Percentiles rank a stretch among this genome's conserved stretches.
Evolutionary conservation across 1,139 yeast genomes (phyloP).

Genomic region (Candida neerlandica): DNA sequence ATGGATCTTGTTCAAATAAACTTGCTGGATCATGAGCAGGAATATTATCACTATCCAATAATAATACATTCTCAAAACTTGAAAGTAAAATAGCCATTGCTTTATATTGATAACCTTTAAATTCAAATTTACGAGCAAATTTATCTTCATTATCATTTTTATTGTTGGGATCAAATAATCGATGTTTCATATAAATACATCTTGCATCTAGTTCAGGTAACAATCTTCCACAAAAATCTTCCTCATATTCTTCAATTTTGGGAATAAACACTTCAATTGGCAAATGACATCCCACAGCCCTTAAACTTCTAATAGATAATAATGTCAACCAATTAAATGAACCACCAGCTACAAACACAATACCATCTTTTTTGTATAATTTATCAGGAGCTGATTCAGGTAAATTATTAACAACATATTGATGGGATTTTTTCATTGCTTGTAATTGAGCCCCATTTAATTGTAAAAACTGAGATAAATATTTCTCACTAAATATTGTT

Average conservation of each 20-base stretch:
- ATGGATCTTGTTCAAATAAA: conserved; percentile 34
- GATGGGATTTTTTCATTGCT: conserved; percentile 50
- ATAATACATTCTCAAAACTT: conserved; percentile 73
- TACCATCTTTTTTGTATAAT: conserved; percentile 67
- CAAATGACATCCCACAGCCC: conserved; percentile 62
- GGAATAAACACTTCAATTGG: conserved; percentile 84
- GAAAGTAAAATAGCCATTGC: conserved; percentile 74
- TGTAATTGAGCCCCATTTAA: conserved; percentile 49
- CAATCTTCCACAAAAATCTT: conserved; percentile 62
- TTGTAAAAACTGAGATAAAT: conserved; percentile 54
- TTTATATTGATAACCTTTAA: conserved; percentile 79
- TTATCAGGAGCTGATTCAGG: conserved; percentile 42
- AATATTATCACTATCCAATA: conserved; percentile 76
- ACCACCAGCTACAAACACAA: conserved; percentile 76
- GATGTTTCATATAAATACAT: conserved; percentile 64
- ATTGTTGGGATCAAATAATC: conserved; percentile 28
- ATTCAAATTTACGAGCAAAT: conserved; percentile 37
- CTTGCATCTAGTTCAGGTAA: conserved; percentile 70
- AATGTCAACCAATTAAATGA: conserved; percentile 65
- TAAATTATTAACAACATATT: conserved; percentile 49
- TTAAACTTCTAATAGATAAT: conserved; percentile 62
- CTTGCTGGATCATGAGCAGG: conserved; percentile 61
- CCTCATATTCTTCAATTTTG: conserved; percentile 67
- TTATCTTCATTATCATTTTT: conserved; percentile 14
- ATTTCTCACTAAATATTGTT: conserved; percentile 32